These are phyloP conservation scores for Primulina huaijiensis DNA, from an alignment of 257 asterid genomes.

Conservation along the genomic window DNA sequence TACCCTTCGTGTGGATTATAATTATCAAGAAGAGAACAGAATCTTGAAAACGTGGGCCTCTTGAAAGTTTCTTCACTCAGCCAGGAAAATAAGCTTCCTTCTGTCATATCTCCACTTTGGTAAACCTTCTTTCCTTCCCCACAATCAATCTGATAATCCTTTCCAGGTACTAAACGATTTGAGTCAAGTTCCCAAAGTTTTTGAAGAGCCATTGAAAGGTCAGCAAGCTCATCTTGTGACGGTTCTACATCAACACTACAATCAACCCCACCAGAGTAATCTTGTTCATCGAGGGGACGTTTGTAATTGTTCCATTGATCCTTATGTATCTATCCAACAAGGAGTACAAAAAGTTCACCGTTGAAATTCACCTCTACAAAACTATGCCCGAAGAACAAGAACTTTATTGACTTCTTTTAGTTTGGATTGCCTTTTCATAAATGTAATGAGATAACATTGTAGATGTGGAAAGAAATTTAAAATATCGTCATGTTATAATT, in stretches of 20 bases:
- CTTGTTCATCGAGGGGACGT: constrained; percentile 64
- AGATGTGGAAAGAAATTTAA: background rate
- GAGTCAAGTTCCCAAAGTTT: constrained; percentile 85
- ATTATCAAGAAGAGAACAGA: constrained; percentile 89
- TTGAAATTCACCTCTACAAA: background rate
- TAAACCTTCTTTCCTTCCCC: constrained; percentile 89
- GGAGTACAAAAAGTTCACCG: constrained; percentile 11
- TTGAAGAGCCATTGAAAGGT: constrained; percentile 62
- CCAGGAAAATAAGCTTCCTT: constrained; percentile 76
- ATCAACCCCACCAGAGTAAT: constrained; percentile 54
- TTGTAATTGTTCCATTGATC: constrained; percentile 66
- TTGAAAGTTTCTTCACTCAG: constrained; percentile 57
- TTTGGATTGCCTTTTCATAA: background rate
- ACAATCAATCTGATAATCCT: constrained; percentile 72
- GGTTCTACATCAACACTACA: constrained; percentile 45
- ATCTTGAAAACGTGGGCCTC: constrained; percentile 73
- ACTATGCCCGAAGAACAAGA: background rate
- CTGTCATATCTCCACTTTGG: constrained; percentile 73
- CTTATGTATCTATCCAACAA: constrained; percentile 48
- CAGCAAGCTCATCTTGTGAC: constrained; percentile 60
- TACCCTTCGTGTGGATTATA: constrained; percentile 82
- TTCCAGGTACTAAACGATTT: constrained; percentile 75
- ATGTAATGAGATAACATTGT: background rate
- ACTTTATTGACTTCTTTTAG: background rate
- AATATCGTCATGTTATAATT: too few species aligned